Base-by-base conservation (phyloP, 2,329 filamentous ascomycete species). In the Calonectria henricotiae region DNA sequence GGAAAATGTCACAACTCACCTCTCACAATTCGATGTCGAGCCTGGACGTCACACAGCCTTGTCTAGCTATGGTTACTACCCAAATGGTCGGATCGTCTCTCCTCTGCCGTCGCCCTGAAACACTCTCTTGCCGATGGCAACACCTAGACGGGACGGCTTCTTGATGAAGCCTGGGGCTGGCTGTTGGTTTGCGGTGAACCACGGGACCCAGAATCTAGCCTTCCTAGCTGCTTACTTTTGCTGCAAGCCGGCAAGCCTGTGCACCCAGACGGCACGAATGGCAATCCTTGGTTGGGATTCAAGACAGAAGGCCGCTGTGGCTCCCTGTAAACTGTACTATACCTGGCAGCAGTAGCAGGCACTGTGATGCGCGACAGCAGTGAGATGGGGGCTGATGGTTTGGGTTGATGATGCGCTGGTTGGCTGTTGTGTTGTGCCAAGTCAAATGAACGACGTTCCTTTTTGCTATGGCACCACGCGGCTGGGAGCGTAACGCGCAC, bases 1-100 rank as follows among this genome's bases (percentile, higher is more conserved):
- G 55, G 47, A 49, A 74, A 71, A 71, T 62, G 37, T 61, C 61
- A 73, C 47, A 72, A 74, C 75, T 77, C 70, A 77, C 75, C 61
- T 76, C 20, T 73, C 69, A 71, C 74, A 73, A 65, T 64, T 58
- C 35, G 44, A 15, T 32, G 15, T 12, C 17, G 39, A 61, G n/a
- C 15, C 20, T 43, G 37, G 20, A 65, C 27, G 67, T 54, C 62
- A 43, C 66, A 63, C 66, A 66, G 46, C 54, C 67, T 62, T 58
- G 32, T 25, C 23, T 35, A 69, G 66, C 49, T 68, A 39, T 69
- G 46, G 32, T 55, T 58, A 23, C 62, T 41, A 12, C 43, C 39
- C 25, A 27, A 63, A 60, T 62, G 55, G 47, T 25, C 61, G 35
- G 62, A 43, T 55, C 65, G 47, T 55, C 60, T 51, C 47, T 51